Evolutionary conservation across 352 stramenopile genomes (phyloP).

Genomic region (Pythium guiyangense): DNA sequence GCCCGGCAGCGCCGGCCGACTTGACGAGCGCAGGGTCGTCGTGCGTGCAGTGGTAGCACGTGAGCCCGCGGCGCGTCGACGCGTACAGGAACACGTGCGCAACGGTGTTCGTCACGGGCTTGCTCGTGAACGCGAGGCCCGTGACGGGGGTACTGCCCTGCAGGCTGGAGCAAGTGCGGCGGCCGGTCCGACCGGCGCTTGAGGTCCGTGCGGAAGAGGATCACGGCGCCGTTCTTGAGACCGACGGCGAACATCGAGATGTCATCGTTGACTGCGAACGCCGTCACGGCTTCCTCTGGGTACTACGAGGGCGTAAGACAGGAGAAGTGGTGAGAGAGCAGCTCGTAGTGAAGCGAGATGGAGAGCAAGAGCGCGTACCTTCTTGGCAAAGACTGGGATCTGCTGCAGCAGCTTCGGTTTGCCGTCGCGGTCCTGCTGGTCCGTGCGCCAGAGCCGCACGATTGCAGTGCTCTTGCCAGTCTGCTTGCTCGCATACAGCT

Average conservation of each 20-base stretch:
- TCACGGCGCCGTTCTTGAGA: constrained; percentile 80
- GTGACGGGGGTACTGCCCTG: constrained; percentile 79
- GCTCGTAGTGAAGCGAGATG: neutral
- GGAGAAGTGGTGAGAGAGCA: neutral
- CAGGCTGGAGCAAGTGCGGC: constrained; percentile 70
- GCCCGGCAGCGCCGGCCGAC: constrained; percentile 44
- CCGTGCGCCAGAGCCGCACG: constrained; percentile 85
- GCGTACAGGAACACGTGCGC: constrained; percentile 78
- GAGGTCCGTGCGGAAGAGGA: constrained; percentile 75
- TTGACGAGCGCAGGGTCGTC: constrained; percentile 78
- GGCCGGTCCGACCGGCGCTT: constrained; percentile 69
- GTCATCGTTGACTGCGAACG: constrained; percentile 82
- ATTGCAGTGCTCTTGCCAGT: constrained; percentile 67
- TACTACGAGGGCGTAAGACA: constrained; percentile 26
- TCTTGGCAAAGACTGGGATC: constrained; percentile 84
- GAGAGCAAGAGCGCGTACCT: constrained; percentile 18
- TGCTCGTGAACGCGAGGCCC: constrained; percentile 72
- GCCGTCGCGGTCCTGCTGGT: constrained; percentile 83
- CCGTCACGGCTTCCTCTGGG: constrained; percentile 81
- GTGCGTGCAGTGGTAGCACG: constrained; percentile 82
- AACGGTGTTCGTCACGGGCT: constrained; percentile 56
- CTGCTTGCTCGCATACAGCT: constrained; percentile 67
- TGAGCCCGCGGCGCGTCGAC: constrained; percentile 70
- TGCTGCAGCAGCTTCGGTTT: constrained; percentile 84
- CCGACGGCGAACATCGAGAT: constrained; percentile 78